Percentiles rank a stretch among this genome's conserved stretches.
Conservation (phyloP, 768 basidiomycete genomes). For the Leucosporidium scottii region DNA sequence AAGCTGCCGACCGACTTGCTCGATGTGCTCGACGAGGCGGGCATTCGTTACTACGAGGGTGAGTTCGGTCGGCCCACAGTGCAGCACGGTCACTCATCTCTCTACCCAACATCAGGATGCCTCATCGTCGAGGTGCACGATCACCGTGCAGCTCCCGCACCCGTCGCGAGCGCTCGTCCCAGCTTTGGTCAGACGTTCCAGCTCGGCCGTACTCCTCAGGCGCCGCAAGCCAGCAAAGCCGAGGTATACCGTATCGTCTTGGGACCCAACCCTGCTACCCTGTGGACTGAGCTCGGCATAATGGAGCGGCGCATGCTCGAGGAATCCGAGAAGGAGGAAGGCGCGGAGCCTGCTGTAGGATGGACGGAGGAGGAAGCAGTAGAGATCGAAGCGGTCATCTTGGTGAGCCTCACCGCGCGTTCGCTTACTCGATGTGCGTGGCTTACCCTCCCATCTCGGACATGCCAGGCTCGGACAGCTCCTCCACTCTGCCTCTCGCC, state of each 20-base stretch:
- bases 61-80: conserved; percentile 29
- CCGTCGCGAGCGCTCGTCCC: conserved; percentile 1
- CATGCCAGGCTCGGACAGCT: conserved; percentile 19
- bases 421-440: no score
- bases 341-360: no score
- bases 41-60: conserved; percentile 34
- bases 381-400: conserved; percentile 44
- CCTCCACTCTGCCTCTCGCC: conserved; percentile 31
- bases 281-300: conserved; percentile 39
- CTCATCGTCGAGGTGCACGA: conserved; percentile 48
- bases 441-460: background rate
- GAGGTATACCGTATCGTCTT: conserved; percentile 39
- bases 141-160: conserved; percentile 33
- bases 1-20: conserved; percentile 43
- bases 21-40: conserved; percentile 41
- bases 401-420: conserved; percentile 39
- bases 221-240: conserved; percentile 10
- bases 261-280: conserved; percentile 39
- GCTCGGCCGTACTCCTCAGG: conserved; percentile 16
- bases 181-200: conserved; percentile 11
- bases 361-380: conserved; percentile 43
- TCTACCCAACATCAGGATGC: conserved; percentile 37
- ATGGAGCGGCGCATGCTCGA: conserved; percentile 24
- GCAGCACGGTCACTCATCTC: conserved; percentile 14
- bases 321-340: conserved; percentile 19